Evolutionary conservation across 176 grass and related monocot species (phyloP), one percentile per base, ranked within the genome.

Genomic region (Canna indica): DNA sequence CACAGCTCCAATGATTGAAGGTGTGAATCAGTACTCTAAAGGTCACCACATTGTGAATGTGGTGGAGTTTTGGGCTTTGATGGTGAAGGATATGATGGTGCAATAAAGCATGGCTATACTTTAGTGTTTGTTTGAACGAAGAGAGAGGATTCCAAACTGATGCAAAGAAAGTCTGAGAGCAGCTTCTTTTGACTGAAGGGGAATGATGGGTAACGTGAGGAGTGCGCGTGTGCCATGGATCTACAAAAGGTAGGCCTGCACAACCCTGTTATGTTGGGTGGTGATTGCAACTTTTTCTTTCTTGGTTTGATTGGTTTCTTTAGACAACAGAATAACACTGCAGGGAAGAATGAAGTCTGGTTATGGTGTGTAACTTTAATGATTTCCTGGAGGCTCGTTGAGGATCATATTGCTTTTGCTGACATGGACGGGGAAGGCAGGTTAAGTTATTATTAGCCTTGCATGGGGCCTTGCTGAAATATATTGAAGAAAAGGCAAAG

Each of bases 1-100:
- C 59, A 73, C 46, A 39, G 18, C 61, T 67, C 7, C 35, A 67
- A 65, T 85, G 79, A 78, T 81, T 62, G 52, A 68, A 31, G 68
- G 17, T 48, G 67, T 70, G 67, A 70, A 70, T 48, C 68, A 70
- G 45, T 48, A 48, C 68, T 20, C 68, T 20, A 47, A 24, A 47
- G 36, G 12, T 30, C 15, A 16, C 39, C 8, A 15, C 44, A 27
- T 48, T 70, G n/a, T n/a, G n/a, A n/a, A n/a, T n/a, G n/a, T n/a
- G 26, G 24, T 68, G 65, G 41, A 70, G 25, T 70, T 70, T 48
- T 50, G 68, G 44, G 42, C 28, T 31, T 70, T 70, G 36, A 68
- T 68, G 65, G 65, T 39, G 65, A 36, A 7, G 27, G 25, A 50
- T 70, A 70, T 70, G 68, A 70, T 70, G 68, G 68, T 70, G 27